phyloP scores from a whole-genome alignment of 2,329 filamentous ascomycete species.

The Neopestalotiopsis sp. region DNA sequence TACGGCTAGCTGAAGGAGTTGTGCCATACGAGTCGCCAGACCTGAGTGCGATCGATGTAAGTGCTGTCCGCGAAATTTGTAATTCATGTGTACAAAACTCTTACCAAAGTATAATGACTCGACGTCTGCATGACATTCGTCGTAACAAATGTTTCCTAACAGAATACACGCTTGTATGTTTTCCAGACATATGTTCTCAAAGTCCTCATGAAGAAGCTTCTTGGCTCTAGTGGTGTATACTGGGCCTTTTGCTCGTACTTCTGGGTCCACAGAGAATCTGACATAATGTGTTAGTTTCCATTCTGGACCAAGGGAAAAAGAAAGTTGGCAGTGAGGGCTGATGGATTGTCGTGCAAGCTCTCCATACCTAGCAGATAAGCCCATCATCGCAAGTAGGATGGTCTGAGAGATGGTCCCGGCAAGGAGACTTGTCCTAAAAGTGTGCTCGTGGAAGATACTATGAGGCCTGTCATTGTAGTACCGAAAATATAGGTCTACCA shows the following conservation, averaged over 20 bases:
- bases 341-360: neutral
- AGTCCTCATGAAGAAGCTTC: conserved; percentile 32
- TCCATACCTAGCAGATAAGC: conserved; percentile 30
- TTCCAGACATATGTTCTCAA: conserved; percentile 39
- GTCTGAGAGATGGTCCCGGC: conserved; percentile 25
- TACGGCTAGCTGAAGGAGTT: conserved; percentile 35
- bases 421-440: conserved; percentile 24
- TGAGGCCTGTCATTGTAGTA: conserved; percentile 34
- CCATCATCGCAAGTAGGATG: conserved; percentile 29
- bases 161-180: conserved; percentile 41
- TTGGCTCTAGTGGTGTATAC: conserved; percentile 27
- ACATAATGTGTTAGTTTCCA: neutral
- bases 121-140: conserved; percentile 34
- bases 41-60: neutral
- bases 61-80: neutral
- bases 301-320: neutral
- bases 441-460: conserved; percentile 31
- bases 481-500: conserved; percentile 31
- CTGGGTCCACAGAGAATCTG: conserved; percentile 26
- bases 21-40: conserved; percentile 40
- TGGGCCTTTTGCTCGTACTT: conserved; percentile 23
- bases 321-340: conserved; percentile 8
- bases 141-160: conserved; percentile 38
- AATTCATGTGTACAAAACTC: neutral
- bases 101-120: conserved; percentile 42